Base-by-base conservation (phyloP, 2,329 filamentous ascomycete genomes). In the Aspergillus sp. region DNA sequence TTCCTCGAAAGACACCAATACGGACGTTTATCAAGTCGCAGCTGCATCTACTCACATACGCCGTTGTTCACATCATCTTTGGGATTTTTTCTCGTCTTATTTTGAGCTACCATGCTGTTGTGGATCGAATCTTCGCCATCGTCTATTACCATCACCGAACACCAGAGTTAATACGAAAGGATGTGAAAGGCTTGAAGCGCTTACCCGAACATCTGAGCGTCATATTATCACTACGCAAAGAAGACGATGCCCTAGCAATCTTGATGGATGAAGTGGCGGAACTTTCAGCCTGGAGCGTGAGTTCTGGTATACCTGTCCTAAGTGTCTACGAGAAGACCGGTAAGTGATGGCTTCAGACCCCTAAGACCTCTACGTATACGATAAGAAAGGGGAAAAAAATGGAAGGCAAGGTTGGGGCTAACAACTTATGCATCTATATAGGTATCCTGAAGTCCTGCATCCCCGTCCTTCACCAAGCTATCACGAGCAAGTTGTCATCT, bases 111-210 rank as follows among this genome's bases (percentile, higher is more conserved):
- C 89, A 94, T 74, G 86, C 89, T 8, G 83, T 96, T 53, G 82
- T 87, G 67, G 90, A 95, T 74, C 88, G 90, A 61, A 80, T 94
- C 64, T 86, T 92, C 56, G 90, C 91, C 8, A 85, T 98, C 62
- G 82, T 96, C 57, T 93, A 94, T 75, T 95, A 99, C 80, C 96
- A 99, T 79, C 95, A 99, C 77, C 90, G 91, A 55, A 96, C 94
- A 0, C 95, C 95, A 7, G 91, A 96, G 73, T 87, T 96, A 72
- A 96, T 99, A 68, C 88, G 89, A 71, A 88, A 90, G 70, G 95
- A 99, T 78, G 89, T 98, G 25, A 87, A 87, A 74, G 83, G 84
- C 8, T 77, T 99, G 59, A 84, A 82, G 60, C 87, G 89, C 68
- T 78, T 96, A 62, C 95, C 95, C 2, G 86, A 90, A 66, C 95